A percentile compares a stretch with the other conserved stretches of the same genome.
Evolutionary conservation across 495 filamentous ascomycete genomes (phyloP).

Genomic region (Penicillium egyptiacum): DNA sequence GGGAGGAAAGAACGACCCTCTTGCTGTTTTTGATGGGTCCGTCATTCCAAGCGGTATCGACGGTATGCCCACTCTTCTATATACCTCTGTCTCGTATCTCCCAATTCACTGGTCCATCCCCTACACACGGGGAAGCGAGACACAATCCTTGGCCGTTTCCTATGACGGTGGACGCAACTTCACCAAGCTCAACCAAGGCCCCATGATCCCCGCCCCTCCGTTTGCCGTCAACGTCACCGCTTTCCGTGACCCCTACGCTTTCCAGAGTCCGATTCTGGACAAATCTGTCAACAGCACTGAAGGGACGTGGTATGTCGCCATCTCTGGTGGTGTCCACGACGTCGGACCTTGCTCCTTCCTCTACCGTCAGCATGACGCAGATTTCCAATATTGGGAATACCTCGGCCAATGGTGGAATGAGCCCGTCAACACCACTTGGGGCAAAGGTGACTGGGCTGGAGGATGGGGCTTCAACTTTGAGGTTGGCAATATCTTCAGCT

Average conservation of each 20-base stretch:
- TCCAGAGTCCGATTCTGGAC: conserved; percentile 22
- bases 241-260: conserved; percentile 28
- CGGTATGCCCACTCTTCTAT: conserved; percentile 23
- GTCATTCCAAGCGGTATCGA: conserved; percentile 23
- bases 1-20: conserved; percentile 23
- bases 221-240: conserved; percentile 20
- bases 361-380: conserved; percentile 19
- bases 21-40: conserved; percentile 26
- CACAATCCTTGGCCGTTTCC: conserved; percentile 25
- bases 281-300: background rate
- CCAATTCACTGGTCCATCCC: conserved; percentile 31
- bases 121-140: conserved; percentile 24
- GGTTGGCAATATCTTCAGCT: conserved; percentile 18
- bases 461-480: conserved; percentile 29
- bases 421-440: conserved; percentile 23
- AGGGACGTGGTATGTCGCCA: conserved; percentile 22
- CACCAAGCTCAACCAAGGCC: conserved; percentile 19
- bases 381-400: conserved; percentile 26
- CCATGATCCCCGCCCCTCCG: conserved; percentile 20
- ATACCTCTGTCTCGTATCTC: conserved; percentile 25
- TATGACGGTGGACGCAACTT: conserved; percentile 22
- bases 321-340: conserved; percentile 23
- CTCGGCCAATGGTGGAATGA: conserved; percentile 25
- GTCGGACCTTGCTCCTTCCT: conserved; percentile 22
- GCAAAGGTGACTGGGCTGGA: conserved; percentile 23